Base-by-base conservation (phyloP, 768 basidiomycete species). In the Megacollybia marginata region DNA sequence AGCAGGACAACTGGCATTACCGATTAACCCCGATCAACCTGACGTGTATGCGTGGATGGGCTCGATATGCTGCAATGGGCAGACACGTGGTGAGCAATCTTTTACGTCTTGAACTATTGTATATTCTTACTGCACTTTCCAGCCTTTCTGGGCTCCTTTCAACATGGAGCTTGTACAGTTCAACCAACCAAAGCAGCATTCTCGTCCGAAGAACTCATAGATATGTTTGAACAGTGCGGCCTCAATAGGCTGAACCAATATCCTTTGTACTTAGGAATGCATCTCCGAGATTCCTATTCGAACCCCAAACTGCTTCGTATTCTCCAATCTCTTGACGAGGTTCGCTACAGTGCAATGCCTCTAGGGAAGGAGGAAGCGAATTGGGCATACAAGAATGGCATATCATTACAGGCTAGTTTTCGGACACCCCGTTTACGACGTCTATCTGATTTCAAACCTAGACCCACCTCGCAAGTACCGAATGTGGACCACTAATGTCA, bases 201-300 rank as follows among this genome's bases (percentile, higher is more conserved):
- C 65, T 74, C 80, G 9, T 76, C 85, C 31, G 74, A 77, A 50
- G 88, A 91, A 60, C 68, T 91, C 44, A 61, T 80, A 18, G 80
- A 82, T 59, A 88, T 89, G 85, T 75, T 89, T 53, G 68, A 68
- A 45, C 70, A 73, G 40, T 83, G 83, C 55, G 71, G 77, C 11
- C 74, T 90, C 33, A 91, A 87, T 60, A 82, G 85, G 45, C 69
- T 90, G 7, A 84, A 83, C 61, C 84, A 87, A 58, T 91, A 90
- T 57, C 72, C 80, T 4, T 72, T 82, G 2, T 86, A 85, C 72
- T 70, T 82, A 45, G 65, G 70, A 10, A 60, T 55, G 32, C 77
- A 82, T 53, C 63, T 82, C 48, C 73, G 71, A 20, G 65, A 67
- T 48, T 66, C 79, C 31, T 71, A 71, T 42, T 59, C 55, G 11